Evolutionary conservation across 169 alveolate species (phyloP).

Genomic region (Plasmodium berghei): DNA sequence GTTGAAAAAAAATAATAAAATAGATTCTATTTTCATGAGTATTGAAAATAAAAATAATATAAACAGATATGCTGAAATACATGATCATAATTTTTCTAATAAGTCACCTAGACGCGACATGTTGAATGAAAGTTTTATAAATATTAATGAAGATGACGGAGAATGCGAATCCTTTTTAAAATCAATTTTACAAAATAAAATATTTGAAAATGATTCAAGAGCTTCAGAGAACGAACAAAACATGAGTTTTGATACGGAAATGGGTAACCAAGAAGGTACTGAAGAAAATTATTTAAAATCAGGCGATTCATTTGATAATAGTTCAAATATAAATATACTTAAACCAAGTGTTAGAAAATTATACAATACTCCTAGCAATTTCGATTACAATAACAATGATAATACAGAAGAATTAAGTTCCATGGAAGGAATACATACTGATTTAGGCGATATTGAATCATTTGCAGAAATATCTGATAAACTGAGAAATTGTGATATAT

Average conservation of each 20-base stretch:
- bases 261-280: background rate
- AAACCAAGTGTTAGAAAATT: conserved; percentile 2
- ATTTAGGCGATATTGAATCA: conserved; percentile 13
- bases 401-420: background rate
- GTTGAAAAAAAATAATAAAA: background rate
- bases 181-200: conserved; percentile 16
- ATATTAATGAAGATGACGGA: background rate
- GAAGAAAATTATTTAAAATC: conserved; percentile 2
- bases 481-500: conserved; percentile 3
- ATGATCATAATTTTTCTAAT: conserved; percentile 6
- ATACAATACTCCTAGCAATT: background rate
- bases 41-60: conserved; percentile 1
- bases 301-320: conserved; percentile 11
- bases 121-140: background rate
- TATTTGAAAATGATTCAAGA: conserved; percentile 16
- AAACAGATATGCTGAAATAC: conserved; percentile 16
- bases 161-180: conserved; percentile 35
- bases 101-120: conserved; percentile 2
- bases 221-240: background rate
- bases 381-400: background rate
- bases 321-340: background rate
- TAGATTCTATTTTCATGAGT: conserved; percentile 28
- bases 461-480: conserved; percentile 14
- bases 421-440: background rate
- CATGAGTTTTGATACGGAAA: background rate